These are phyloP conservation scores for Aethionema arabicum DNA, from an alignment of 345 rosid species.

Conservation along the genomic window DNA sequence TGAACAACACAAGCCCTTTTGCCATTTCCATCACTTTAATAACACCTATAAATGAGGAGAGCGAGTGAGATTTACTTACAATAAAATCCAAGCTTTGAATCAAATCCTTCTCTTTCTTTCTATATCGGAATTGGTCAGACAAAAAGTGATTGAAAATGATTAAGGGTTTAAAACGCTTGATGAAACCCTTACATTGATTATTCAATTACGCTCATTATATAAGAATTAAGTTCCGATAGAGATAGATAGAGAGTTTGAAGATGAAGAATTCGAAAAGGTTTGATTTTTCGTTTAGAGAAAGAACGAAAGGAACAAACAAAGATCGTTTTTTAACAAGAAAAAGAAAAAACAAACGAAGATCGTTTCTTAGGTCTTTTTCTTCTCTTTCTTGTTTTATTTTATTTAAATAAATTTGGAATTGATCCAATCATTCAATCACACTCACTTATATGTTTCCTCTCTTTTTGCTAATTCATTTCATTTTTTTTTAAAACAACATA, in stretches of 20 bases:
- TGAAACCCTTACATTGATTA: constrained; percentile 17
- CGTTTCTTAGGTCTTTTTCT: neutral
- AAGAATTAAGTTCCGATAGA: neutral
- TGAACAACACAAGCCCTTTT: neutral
- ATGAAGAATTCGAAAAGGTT: neutral
- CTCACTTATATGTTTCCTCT: constrained; percentile 14
- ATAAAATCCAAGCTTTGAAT: no score
- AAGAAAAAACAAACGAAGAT: neutral
- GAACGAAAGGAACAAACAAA: neutral
- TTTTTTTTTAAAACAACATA: no score
- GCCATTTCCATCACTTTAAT: no score
- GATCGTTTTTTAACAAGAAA: neutral
- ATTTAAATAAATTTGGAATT: constrained; percentile 12
- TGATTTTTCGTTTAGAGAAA: neutral
- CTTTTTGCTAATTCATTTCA: no score
- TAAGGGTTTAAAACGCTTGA: neutral
- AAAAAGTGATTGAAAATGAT: neutral
- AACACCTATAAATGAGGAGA: no score
- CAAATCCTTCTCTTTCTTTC: no score
- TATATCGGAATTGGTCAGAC: no score
- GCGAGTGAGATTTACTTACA: no score
- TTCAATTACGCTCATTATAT: neutral
- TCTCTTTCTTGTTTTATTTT: neutral
- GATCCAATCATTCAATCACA: constrained; percentile 7
- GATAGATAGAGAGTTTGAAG: neutral